Evolutionary conservation across 305 asterid genomes (phyloP).

Genomic region (Fraxinus dipetala): DNA sequence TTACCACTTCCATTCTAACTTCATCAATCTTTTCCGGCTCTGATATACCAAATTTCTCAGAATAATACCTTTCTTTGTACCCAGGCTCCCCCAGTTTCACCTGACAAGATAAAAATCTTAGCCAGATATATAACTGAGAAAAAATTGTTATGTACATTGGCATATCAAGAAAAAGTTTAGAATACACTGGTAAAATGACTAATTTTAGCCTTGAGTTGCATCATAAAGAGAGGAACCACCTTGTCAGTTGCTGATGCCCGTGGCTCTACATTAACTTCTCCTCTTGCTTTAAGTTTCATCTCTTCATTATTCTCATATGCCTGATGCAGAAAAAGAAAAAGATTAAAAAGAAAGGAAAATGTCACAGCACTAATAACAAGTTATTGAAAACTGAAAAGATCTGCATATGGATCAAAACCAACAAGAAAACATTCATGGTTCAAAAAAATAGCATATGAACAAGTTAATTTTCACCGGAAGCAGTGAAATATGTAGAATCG

Average conservation of each 20-base stretch:
- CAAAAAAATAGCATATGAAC: background rate
- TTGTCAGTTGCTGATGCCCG: constrained; percentile 59
- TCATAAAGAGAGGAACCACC: constrained; percentile 42
- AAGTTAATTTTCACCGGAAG: background rate
- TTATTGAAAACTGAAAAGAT: constrained; percentile 8
- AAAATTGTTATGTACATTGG: background rate
- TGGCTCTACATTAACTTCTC: constrained; percentile 52
- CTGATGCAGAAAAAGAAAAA: constrained; percentile 40
- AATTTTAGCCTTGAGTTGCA: constrained; percentile 21
- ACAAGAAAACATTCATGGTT: constrained; percentile 20
- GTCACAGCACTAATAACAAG: constrained; percentile 16
- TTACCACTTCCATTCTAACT: constrained; percentile 74
- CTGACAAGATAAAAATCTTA: constrained; percentile 42
- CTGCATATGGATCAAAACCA: constrained; percentile 16
- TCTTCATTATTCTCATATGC: constrained; percentile 71
- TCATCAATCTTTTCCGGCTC: constrained; percentile 62
- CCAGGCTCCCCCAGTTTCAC: constrained; percentile 96
- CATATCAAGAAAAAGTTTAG: background rate
- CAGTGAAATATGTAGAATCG: constrained; percentile 12
- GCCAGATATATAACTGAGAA: constrained; percentile 19
- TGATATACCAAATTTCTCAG: constrained; percentile 75
- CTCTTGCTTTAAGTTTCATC: constrained; percentile 59
- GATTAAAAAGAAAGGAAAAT: constrained; percentile 19
- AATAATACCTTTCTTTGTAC: constrained; percentile 88
- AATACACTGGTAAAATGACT: background rate